These are phyloP conservation scores for Syzygium syzygioides DNA, from an alignment of 441 rosid species.

Conservation along the genomic window DNA sequence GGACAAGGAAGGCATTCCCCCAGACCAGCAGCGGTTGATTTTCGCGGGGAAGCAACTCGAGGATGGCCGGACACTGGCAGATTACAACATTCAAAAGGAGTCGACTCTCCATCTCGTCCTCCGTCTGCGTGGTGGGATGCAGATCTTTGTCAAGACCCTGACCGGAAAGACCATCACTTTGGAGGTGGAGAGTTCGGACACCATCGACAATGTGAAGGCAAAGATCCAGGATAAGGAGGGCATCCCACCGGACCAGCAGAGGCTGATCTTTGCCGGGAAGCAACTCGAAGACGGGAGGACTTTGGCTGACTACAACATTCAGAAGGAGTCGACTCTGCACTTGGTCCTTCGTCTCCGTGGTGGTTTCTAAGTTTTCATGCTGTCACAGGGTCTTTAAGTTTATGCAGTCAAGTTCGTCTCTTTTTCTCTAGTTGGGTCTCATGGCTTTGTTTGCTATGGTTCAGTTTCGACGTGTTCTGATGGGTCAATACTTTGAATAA, in stretches of 20 bases:
- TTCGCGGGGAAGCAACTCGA: slow-evolving; percentile 24
- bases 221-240: slow-evolving; percentile 42
- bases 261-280: slow-evolving; percentile 40
- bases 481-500: not conserved
- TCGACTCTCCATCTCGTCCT: slow-evolving; percentile 27
- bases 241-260: slow-evolving; percentile 41
- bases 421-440: not conserved
- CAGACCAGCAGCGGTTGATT: slow-evolving; percentile 23
- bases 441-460: not conserved
- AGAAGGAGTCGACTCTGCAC: slow-evolving; percentile 40
- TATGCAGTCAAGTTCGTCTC: not conserved
- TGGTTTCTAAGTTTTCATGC: slow-evolving; percentile 9
- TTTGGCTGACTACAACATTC: slow-evolving; percentile 36
- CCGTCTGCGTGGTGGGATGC: slow-evolving; percentile 27
- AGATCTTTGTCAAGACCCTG: slow-evolving; percentile 26
- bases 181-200: slow-evolving; percentile 38
- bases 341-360: slow-evolving; percentile 42
- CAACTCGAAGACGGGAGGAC: slow-evolving; percentile 44
- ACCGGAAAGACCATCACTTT: slow-evolving; percentile 32
- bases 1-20: slow-evolving; percentile 28
- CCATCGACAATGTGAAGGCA: slow-evolving; percentile 26
- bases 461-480: not conserved
- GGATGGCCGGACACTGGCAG: slow-evolving; percentile 21
- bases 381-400: not conserved
- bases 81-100: slow-evolving; percentile 27